Base-by-base conservation (phyloP, 441 rosid species). In the Cnidoscolus chayamansa region DNA sequence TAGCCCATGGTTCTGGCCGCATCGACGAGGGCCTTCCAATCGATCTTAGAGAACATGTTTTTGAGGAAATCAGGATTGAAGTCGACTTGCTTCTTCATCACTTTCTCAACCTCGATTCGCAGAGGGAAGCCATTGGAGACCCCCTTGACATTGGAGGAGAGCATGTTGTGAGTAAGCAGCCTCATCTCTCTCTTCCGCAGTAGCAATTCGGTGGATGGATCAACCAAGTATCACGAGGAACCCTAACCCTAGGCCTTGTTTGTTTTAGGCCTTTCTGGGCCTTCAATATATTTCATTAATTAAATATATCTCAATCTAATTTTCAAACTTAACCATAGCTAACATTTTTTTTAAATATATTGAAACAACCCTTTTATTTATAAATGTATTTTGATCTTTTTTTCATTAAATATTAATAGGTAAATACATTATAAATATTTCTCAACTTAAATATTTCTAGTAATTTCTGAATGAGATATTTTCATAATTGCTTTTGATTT, bases 121-220 rank as follows among this genome's bases (percentile, higher is more conserved):
- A 92, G 87, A 8, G 97, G 99, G 70, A 88, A 92, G 13, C 97
- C 97, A 15, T 87, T 88, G 15, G 78, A 3, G 17, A 90, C 98
- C 55, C 97, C 98, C 79, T 90, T 92, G 77, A 94, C 85, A 83
- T 90, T 92, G 61, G 88, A 94, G 0, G 97, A 86, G 25, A 90
- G 85, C 93, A 90, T 90, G 86, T 94, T 92, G 91, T 94, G 99
- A 47, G 98, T 86, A 48, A 89, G 80, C 4, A 92, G 82, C 84
- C 92, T 90, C 98, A 90, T 25, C 25, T 25, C 25, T 25, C 25
- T 25, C 25, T 25, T 2, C 13, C 10, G 51, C 50, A 9, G 25
- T 25, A 19, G 30, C 72, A 7, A 10, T 15, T n/a, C 55, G 2
- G 54, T 0, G 25, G n/a, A 1, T 10, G 5, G 31, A 10, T 56